These are phyloP conservation scores for Cryptosporidium ubiquitum DNA, from an alignment of 169 alveolate species.

Conservation along the genomic window DNA sequence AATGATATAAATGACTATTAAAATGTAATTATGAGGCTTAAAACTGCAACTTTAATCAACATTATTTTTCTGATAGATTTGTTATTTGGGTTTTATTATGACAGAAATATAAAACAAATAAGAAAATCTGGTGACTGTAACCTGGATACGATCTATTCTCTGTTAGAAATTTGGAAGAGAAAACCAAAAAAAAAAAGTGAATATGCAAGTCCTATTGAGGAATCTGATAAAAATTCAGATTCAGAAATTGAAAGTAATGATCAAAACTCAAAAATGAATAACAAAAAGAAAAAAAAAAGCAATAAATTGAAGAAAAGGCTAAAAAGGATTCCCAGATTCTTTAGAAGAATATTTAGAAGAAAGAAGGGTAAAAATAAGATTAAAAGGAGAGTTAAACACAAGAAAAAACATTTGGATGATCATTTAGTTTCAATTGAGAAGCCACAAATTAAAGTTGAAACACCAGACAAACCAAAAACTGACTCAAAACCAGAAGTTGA, in stretches of 20 bases:
- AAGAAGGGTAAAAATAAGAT: background rate
- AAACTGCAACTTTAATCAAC: background rate
- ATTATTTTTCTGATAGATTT: background rate
- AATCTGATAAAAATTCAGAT: background rate
- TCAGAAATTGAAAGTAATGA: background rate
- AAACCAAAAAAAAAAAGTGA: background rate
- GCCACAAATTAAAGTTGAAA: background rate
- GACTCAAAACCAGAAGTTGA: background rate
- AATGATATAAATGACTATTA: background rate
- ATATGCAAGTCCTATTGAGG: background rate
- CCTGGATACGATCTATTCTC: background rate
- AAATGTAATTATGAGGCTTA: background rate
- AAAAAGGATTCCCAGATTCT: background rate
- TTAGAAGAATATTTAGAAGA: background rate
- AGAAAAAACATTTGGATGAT: background rate
- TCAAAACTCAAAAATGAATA: background rate
- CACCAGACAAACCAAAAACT: background rate
- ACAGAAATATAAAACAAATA: background rate
- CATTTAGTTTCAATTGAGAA: background rate
- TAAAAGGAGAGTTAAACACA: background rate
- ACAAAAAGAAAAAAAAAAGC: background rate
- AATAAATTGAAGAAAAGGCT: background rate
- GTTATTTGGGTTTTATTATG: background rate
- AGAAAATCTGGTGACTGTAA: background rate
- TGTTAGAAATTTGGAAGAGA: background rate